Evolutionary conservation across 768 basidiomycete genomes (phyloP).

Genomic region (Boletus pseudopeckii): DNA sequence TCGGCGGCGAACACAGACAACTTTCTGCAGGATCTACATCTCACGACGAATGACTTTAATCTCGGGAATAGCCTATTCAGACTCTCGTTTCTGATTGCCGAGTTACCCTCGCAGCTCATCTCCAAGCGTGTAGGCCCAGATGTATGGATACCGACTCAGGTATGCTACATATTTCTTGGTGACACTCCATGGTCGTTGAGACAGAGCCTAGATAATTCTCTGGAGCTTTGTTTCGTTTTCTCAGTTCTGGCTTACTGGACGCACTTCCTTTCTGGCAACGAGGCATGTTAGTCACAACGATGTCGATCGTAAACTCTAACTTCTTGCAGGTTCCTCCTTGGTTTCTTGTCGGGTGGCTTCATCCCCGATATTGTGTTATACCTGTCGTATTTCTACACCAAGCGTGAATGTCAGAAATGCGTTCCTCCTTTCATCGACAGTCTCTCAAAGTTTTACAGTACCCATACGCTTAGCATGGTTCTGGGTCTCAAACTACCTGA

Average conservation of each 20-base stretch:
- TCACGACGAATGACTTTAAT: constrained; percentile 65
- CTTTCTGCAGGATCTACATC: constrained; percentile 55
- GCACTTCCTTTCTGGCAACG: constrained; percentile 52
- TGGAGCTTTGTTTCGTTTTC: constrained; percentile 56
- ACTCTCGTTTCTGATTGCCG: constrained; percentile 46
- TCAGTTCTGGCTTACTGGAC: constrained; percentile 57
- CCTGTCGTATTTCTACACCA: constrained; percentile 1
- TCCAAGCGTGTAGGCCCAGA: constrained; percentile 69
- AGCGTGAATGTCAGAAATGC: background rate
- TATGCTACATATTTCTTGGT: constrained; percentile 10
- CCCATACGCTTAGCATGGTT: constrained; percentile 57
- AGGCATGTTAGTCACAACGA: constrained; percentile 29
- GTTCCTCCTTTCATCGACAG: background rate
- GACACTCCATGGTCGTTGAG: background rate
- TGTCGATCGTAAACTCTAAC: background rate
- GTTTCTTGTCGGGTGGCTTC: constrained; percentile 63
- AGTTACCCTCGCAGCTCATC: constrained; percentile 65
- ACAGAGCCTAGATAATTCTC: constrained; percentile 41
- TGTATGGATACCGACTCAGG: constrained; percentile 61
- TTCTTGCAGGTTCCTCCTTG: constrained; percentile 43
- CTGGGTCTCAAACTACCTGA: constrained; percentile 58
- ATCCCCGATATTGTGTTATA: constrained; percentile 44
- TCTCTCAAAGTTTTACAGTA: background rate
- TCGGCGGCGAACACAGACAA: constrained; percentile 69
- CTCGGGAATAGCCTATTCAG: constrained; percentile 59